Conservation (phyloP, 1,284 basidiomycete genomes). For the Ceratobasidium sp. region DNA sequence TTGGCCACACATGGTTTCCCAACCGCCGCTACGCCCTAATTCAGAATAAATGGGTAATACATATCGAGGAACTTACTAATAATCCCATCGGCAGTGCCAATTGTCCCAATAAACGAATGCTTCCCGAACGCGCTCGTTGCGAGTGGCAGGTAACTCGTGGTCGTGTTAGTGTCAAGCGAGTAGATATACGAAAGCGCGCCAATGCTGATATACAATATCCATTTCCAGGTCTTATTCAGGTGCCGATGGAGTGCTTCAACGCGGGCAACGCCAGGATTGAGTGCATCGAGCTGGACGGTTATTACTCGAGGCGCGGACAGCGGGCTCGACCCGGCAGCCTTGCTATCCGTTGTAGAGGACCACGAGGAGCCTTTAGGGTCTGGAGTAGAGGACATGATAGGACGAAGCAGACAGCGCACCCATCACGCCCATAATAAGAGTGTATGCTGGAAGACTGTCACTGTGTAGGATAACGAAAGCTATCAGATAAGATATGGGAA, state of each 20-base stretch:
- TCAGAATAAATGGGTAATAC: background rate
- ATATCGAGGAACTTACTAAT: constrained; percentile 16
- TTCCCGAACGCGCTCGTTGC: constrained; percentile 40
- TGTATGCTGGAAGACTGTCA: too few relatives aligned
- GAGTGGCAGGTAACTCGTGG: constrained; percentile 40
- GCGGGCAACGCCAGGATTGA: constrained; percentile 28
- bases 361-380: too few relatives aligned
- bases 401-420: too few relatives aligned
- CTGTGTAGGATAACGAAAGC: background rate
- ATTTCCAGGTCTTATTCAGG: constrained; percentile 8
- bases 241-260: constrained; percentile 28
- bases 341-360: too few relatives aligned
- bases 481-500: background rate
- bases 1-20: constrained; percentile 62
- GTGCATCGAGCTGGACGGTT: too few relatives aligned
- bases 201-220: constrained; percentile 34
- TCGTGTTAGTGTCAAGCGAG: constrained; percentile 31
- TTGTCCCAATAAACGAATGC: constrained; percentile 42
- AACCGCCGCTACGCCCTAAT: constrained; percentile 55
- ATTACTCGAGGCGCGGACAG: too few relatives aligned
- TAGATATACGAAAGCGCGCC: constrained; percentile 32
- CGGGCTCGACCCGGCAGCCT: too few relatives aligned
- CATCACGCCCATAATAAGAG: too few relatives aligned
- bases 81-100: constrained; percentile 27
- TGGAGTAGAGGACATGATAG: too few relatives aligned